Percentiles rank a stretch among this genome's conserved stretches.
Evolutionary conservation across 164 flowering plant genomes (phyloP).

Genomic region (Annona cherimola): DNA sequence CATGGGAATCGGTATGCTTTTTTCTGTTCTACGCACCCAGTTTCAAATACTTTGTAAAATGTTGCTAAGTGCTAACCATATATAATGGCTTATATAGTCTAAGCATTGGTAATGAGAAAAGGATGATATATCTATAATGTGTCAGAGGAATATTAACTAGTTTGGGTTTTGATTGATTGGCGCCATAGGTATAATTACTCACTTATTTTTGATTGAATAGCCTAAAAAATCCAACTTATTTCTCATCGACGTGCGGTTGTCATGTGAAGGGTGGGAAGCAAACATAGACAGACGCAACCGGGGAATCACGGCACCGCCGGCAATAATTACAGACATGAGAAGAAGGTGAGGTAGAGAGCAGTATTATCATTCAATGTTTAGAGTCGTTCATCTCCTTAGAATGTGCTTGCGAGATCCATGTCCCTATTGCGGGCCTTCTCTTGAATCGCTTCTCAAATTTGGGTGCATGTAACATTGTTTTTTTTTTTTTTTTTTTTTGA

Average conservation of each 20-base stretch:
- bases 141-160: no score
- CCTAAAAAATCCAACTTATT: neutral
- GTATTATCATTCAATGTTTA: neutral
- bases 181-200: no score
- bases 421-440: neutral
- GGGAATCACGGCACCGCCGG: neutral
- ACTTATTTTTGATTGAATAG: no score
- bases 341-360: neutral
- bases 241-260: neutral
- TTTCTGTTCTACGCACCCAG: neutral
- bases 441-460: no score
- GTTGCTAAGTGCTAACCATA: no score
- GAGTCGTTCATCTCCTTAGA: neutral
- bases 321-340: neutral
- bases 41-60: no score
- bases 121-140: no score
- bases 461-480: no score
- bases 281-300: constrained; percentile 4
- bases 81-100: no score
- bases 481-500: no score
- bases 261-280: constrained; percentile 3
- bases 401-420: neutral
- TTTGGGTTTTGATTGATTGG: no score
- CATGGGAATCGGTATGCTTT: constrained; percentile 15
- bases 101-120: no score